Conservation (phyloP, 1,284 basidiomycete species). For the Austroboletus olivaceoglutinosus region DNA sequence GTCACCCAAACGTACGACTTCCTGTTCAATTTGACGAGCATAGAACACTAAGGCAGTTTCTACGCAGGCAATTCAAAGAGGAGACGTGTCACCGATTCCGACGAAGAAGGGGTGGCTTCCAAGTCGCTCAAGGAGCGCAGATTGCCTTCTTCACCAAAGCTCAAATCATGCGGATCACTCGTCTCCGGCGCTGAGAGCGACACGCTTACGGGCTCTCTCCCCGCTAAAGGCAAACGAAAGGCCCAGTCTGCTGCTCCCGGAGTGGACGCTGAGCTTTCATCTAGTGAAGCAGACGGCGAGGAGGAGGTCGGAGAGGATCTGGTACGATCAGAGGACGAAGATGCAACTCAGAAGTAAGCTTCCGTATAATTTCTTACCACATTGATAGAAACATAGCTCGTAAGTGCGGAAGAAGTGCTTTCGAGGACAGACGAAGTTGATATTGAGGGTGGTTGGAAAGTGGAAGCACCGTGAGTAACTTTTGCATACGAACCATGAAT, state of each 20-base stretch:
- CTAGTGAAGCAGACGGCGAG: conserved; percentile 52
- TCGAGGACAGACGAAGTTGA: conserved; percentile 71
- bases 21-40: not conserved
- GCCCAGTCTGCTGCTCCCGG: conserved; percentile 24
- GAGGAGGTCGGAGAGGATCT: conserved; percentile 46
- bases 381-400: conserved; percentile 4
- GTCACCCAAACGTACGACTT: conserved; percentile 23
- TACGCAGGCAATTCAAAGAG: conserved; percentile 45
- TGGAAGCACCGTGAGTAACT: conserved; percentile 72
- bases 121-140: conserved; percentile 5
- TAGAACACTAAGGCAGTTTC: not conserved
- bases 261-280: conserved; percentile 40
- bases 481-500: not conserved
- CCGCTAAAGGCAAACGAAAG: conserved; percentile 23
- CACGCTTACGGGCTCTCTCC: conserved; percentile 7
- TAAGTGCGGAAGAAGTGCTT: conserved; percentile 70
- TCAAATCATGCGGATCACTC: conserved; percentile 1
- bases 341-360: conserved; percentile 62
- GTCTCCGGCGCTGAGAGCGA: conserved; percentile 13
- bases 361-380: not conserved
- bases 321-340: conserved; percentile 31
- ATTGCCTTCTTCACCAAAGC: not conserved
- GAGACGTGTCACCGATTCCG: conserved; percentile 62
- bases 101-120: conserved; percentile 49
- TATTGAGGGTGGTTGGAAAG: conserved; percentile 83